Evolutionary conservation across 1,284 basidiomycete species (phyloP).

Genomic region (Trichosporon inkin): DNA sequence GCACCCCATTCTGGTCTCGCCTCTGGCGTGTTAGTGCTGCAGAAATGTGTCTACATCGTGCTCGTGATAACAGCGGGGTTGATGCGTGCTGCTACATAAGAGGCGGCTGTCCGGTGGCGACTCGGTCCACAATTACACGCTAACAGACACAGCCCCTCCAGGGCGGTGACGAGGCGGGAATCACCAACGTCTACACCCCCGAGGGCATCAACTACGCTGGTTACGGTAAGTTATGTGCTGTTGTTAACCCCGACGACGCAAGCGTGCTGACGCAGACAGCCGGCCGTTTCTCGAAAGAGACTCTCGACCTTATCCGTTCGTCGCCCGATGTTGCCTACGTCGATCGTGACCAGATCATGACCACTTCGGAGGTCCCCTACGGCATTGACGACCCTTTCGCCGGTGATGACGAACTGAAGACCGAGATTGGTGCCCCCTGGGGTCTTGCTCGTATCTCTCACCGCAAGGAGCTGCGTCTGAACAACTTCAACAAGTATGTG

Average conservation of each 20-base stretch:
- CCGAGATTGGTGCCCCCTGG: slow-evolving; percentile 84
- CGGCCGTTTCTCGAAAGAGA: slow-evolving; percentile 71
- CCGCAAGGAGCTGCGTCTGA: slow-evolving; percentile 68
- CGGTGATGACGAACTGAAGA: slow-evolving; percentile 38
- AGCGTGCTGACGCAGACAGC: slow-evolving; percentile 50
- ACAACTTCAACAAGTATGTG: slow-evolving; percentile 82
- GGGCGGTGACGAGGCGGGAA: slow-evolving; percentile 35
- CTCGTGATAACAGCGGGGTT: not conserved
- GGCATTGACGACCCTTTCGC: slow-evolving; percentile 39
- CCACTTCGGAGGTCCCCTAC: slow-evolving; percentile 58
- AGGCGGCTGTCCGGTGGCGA: slow-evolving; percentile 6
- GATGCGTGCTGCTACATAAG: not conserved
- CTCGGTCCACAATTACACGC: not conserved
- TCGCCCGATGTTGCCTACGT: slow-evolving; percentile 90
- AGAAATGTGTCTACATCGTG: not conserved
- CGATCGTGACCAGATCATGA: slow-evolving; percentile 87
- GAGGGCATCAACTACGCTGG: slow-evolving; percentile 39
- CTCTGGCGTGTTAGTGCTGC: not conserved
- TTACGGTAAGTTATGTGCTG: slow-evolving; percentile 44
- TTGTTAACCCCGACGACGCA: too few species aligned
- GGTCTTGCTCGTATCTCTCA: slow-evolving; percentile 95
- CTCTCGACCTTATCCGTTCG: slow-evolving; percentile 72
- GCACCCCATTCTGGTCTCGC: not conserved
- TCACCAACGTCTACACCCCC: slow-evolving; percentile 46
- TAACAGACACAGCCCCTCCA: slow-evolving; percentile 31